phyloP scores from a whole-genome alignment of 1,139 yeast species.

The Eremothecium coryli region DNA sequence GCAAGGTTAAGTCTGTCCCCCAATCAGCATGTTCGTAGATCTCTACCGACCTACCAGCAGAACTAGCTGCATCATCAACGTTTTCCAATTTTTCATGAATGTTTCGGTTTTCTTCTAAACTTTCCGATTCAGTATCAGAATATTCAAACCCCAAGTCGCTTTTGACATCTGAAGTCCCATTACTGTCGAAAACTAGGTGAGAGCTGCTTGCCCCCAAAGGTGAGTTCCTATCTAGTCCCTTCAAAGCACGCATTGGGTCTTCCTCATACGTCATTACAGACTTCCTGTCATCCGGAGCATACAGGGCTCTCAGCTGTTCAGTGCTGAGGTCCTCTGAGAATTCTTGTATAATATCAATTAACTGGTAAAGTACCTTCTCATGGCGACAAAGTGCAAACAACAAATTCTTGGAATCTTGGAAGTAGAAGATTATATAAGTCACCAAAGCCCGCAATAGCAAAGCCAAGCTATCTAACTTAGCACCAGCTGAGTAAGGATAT shows the following conservation, averaged over 20 bases:
- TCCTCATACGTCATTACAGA: background rate
- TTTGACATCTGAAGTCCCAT: background rate
- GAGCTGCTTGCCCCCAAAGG: background rate
- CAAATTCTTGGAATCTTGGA: constrained; percentile 46
- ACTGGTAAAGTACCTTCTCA: constrained; percentile 26
- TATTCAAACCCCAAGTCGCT: background rate
- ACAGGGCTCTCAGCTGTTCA: background rate
- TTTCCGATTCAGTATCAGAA: background rate
- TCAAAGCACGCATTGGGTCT: background rate
- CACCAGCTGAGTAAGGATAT: constrained; percentile 23
- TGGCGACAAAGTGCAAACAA: constrained; percentile 46
- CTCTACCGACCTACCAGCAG: constrained; percentile 15
- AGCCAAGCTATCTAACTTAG: constrained; percentile 52
- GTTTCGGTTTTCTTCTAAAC: background rate
- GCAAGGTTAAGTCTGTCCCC: constrained; percentile 9
- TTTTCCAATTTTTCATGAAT: background rate
- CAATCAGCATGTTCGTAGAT: constrained; percentile 21
- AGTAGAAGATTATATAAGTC: constrained; percentile 41
- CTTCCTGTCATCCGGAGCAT: constrained; percentile 2
- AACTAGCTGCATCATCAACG: background rate
- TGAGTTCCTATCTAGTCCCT: background rate
- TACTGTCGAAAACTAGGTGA: background rate
- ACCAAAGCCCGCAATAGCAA: constrained; percentile 46
- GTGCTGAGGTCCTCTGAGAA: constrained; percentile 18
- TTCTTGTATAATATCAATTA: constrained; percentile 23